Evolutionary conservation across 148 eudicot species (phyloP), one percentile per base, ranked within the genome.

Genomic region (Polygonum maritimum): DNA sequence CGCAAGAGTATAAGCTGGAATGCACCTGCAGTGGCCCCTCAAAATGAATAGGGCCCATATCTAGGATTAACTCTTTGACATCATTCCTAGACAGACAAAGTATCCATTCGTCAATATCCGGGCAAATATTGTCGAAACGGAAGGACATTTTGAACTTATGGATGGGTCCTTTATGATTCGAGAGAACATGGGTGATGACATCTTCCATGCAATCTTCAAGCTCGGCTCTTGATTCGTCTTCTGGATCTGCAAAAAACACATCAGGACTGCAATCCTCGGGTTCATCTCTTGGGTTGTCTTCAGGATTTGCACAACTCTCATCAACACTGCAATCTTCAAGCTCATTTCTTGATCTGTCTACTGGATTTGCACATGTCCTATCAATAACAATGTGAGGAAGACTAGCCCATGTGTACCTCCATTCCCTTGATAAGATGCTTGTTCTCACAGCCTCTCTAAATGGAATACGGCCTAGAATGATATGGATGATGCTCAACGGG

Each of bases 151-250:
- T 82, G 76, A 89, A 91, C 76, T 82, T 86, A 81, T 84, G 87
- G 62, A 91, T 89, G 4, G 92, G 91, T 51, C 92, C 96, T 44
- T 86, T 79, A 73, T 91, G 96, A 39, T 86, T 88, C 48, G 86
- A 40, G 2, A 57, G 63, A 57, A 12, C 31, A 1, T 57, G 63
- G 11, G 22, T 57, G 63, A 57, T 57, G 62, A 89, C 86, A 48
- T 83, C 85, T 7, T 75, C 76, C 45, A 89, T 80, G 73, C 71
- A 67, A 40, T 72, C 69, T 77, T 88, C 87, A 71, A 45, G 11
- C 11, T 45, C 48, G 7, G 11, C 7, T 45, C 48, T 45, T 45
- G 48, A 45, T 1, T 11, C 11, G 7, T 45, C 48, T 45, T 45
- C 48, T 45, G 48, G 11, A 5, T 6, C 0, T 41, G 45, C 31